Conservation (phyloP, 2,329 filamentous ascomycete species). For the Hymenoscyphus infarciens region DNA sequence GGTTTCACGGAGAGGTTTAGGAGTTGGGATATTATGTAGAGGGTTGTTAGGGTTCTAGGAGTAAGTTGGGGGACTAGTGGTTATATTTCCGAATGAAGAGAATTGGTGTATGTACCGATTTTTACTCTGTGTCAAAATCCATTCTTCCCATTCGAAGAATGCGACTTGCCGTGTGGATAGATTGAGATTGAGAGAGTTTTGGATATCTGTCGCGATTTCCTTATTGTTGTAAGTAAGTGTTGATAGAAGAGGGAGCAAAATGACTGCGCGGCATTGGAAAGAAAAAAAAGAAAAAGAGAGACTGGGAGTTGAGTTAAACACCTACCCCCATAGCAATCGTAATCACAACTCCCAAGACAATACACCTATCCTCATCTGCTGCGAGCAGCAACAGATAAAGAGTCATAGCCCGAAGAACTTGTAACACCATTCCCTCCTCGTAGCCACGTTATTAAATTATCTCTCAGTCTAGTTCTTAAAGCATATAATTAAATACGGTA, state of each 20-base stretch:
- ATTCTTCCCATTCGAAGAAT: constrained; percentile 16
- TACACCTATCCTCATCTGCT: constrained; percentile 14
- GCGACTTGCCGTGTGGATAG: constrained; percentile 7
- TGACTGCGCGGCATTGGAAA: background rate
- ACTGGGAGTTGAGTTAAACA: background rate
- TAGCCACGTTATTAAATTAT: constrained; percentile 12
- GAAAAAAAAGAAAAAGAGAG: too few species aligned
- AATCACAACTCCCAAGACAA: constrained; percentile 7
- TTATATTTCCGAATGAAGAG: background rate
- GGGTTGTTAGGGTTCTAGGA: constrained; percentile 15
- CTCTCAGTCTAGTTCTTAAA: constrained; percentile 1
- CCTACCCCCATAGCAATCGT: constrained; percentile 18
- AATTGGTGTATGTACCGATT: constrained; percentile 11
- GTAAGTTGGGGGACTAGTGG: background rate
- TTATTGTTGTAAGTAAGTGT: background rate
- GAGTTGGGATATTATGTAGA: constrained; percentile 16
- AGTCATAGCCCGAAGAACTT: constrained; percentile 17
- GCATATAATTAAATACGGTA: too few species aligned
- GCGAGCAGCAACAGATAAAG: constrained; percentile 20
- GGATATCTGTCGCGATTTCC: constrained; percentile 15
- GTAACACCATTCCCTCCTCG: constrained; percentile 13
- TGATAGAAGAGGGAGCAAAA: background rate
- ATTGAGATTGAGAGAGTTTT: constrained; percentile 1
- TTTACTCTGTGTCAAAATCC: constrained; percentile 16
- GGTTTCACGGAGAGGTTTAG: constrained; percentile 15